These are phyloP conservation scores for Dendrocalamus latiflorus DNA, from an alignment of 202 grass and related monocot species.

Conservation along the genomic window DNA sequence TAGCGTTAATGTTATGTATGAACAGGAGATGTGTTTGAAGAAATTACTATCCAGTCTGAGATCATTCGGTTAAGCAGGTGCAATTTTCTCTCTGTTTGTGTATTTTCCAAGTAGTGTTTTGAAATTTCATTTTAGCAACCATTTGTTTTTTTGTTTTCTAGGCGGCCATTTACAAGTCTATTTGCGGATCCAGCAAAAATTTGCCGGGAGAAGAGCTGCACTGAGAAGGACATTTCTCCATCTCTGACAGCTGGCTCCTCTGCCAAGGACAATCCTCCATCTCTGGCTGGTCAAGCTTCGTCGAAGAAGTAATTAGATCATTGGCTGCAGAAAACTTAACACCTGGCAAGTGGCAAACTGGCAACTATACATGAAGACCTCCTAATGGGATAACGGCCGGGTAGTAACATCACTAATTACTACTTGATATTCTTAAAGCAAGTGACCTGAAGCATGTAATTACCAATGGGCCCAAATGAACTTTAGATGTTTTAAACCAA, in stretches of 20 bases:
- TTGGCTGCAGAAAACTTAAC: conserved; percentile 19
- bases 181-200: conserved; percentile 56
- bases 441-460: conserved; percentile 11
- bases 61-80: conserved; percentile 53
- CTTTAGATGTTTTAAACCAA: neutral
- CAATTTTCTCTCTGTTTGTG: neutral
- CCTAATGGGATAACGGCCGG: neutral
- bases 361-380: neutral
- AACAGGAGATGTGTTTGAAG: conserved; percentile 51
- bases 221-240: conserved; percentile 3
- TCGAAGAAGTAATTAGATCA: neutral
- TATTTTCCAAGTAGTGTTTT: neutral
- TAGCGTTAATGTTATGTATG: too few relatives aligned
- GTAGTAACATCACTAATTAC: conserved; percentile 10
- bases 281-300: conserved; percentile 4
- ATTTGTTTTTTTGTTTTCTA: conserved; percentile 31
- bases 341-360: conserved; percentile 7
- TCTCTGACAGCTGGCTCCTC: neutral
- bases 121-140: neutral
- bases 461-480: neutral
- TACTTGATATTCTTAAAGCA: conserved; percentile 8
- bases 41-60: conserved; percentile 43
- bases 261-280: conserved; percentile 1
- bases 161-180: conserved; percentile 40
- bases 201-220: conserved; percentile 19